Evolutionary conservation across 2,329 filamentous ascomycete genomes (phyloP).

Genomic region (Beauveria scarabaeidicola): DNA sequence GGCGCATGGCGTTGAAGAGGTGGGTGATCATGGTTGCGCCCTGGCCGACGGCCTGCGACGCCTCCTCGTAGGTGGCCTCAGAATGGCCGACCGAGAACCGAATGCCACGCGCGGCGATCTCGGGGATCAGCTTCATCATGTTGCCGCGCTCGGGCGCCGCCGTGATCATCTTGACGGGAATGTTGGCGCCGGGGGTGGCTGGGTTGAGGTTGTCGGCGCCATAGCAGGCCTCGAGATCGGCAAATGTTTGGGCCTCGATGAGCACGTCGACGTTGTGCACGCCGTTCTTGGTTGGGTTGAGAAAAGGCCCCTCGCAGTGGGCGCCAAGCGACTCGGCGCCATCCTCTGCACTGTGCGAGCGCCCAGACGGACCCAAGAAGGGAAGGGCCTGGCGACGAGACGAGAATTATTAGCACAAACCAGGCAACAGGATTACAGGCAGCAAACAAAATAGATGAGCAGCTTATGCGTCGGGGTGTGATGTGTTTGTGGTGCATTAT

Average conservation of each 20-base stretch:
- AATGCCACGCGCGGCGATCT: constrained; percentile 57
- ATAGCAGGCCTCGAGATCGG: constrained; percentile 63
- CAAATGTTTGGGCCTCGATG: constrained; percentile 51
- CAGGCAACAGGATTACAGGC: neutral
- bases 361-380: constrained; percentile 64
- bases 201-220: constrained; percentile 57
- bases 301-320: constrained; percentile 85
- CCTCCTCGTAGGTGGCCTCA: constrained; percentile 78
- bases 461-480: neutral
- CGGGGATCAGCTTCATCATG: constrained; percentile 60
- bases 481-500: constrained; percentile 2
- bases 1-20: constrained; percentile 89
- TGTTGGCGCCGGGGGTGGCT: constrained; percentile 24
- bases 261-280: constrained; percentile 73
- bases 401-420: neutral
- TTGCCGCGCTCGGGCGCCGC: constrained; percentile 72
- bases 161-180: constrained; percentile 69
- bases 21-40: constrained; percentile 88
- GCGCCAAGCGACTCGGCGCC: constrained; percentile 84
- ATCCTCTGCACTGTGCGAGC: constrained; percentile 48
- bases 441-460: neutral
- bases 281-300: constrained; percentile 75
- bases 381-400: constrained; percentile 52
- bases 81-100: constrained; percentile 78
- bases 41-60: constrained; percentile 58